Evolutionary conservation across 768 basidiomycete genomes (phyloP).

Genomic region (Dentipellis sp.): DNA sequence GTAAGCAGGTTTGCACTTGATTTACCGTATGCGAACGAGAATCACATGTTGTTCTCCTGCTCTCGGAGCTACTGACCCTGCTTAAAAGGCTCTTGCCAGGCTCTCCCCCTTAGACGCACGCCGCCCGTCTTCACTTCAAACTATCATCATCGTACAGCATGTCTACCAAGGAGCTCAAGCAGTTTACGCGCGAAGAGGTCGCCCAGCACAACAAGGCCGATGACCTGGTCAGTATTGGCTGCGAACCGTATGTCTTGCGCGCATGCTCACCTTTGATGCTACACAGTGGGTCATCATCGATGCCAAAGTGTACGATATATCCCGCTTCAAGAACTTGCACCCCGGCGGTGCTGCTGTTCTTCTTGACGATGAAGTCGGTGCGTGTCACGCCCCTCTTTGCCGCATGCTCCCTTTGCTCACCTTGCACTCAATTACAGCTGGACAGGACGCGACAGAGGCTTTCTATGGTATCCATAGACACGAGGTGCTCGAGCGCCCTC

Average conservation of each 20-base stretch:
- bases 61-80: background rate
- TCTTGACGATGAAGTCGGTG: constrained; percentile 66
- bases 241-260: background rate
- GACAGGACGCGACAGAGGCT: constrained; percentile 77
- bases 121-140: background rate
- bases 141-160: constrained; percentile 8
- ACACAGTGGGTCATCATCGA: constrained; percentile 77
- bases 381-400: background rate
- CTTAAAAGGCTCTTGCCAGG: background rate
- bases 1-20: background rate
- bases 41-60: no score
- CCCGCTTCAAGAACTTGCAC: constrained; percentile 72
- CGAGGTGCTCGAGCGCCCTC: constrained; percentile 71
- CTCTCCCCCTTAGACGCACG: background rate
- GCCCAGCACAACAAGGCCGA: constrained; percentile 71
- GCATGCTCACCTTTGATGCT: background rate
- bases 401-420: background rate
- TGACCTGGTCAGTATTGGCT: constrained; percentile 47
- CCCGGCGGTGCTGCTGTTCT: constrained; percentile 78
- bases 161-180: constrained; percentile 27
- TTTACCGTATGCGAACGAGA: background rate
- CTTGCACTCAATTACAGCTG: constrained; percentile 37
- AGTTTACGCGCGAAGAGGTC: constrained; percentile 62
- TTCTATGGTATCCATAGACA: constrained; percentile 87
- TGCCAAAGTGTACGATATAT: constrained; percentile 74